These are phyloP conservation scores for Eutrema japonicum DNA, from an alignment of 345 rosid genomes.

Conservation along the genomic window DNA sequence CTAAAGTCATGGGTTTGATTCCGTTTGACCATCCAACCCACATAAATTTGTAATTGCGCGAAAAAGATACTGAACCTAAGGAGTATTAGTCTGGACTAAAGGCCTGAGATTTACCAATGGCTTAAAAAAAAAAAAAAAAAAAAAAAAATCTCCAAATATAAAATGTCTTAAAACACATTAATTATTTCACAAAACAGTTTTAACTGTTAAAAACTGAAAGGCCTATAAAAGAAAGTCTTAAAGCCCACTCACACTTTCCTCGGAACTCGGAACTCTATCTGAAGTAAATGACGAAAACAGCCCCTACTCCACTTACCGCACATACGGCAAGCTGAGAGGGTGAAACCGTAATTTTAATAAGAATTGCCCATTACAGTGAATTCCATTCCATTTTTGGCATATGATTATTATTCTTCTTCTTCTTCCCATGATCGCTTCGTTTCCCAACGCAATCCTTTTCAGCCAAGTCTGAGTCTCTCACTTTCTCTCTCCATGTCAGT, in stretches of 20 bases:
- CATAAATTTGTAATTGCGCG: too few species aligned
- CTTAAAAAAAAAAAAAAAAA: too few species aligned
- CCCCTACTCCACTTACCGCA: not conserved
- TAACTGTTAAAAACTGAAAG: too few species aligned
- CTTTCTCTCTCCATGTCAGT: conserved; percentile 54
- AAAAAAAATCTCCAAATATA: too few species aligned
- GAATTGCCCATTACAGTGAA: not conserved
- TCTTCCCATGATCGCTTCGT: conserved; percentile 39
- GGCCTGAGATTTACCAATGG: too few species aligned
- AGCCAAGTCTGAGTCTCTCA: not conserved
- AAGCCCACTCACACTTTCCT: conserved; percentile 17
- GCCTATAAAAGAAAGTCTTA: conserved; percentile 10
- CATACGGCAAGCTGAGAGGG: not conserved
- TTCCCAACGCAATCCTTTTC: conserved; percentile 42
- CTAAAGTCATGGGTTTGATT: too few species aligned
- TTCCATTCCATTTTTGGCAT: conserved; percentile 3
- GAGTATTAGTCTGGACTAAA: too few species aligned
- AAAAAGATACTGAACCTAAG: too few species aligned
- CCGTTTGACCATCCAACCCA: too few species aligned
- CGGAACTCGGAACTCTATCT: not conserved
- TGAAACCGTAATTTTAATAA: not conserved
- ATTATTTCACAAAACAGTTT: too few species aligned
- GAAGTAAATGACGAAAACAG: conserved; percentile 2
- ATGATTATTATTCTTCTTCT: conserved; percentile 8
- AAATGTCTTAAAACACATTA: too few species aligned